Evolutionary conservation across 2,329 filamentous ascomycete genomes (phyloP), one percentile per base, ranked within the genome.

Genomic region (Plenodomus lindquistii): DNA sequence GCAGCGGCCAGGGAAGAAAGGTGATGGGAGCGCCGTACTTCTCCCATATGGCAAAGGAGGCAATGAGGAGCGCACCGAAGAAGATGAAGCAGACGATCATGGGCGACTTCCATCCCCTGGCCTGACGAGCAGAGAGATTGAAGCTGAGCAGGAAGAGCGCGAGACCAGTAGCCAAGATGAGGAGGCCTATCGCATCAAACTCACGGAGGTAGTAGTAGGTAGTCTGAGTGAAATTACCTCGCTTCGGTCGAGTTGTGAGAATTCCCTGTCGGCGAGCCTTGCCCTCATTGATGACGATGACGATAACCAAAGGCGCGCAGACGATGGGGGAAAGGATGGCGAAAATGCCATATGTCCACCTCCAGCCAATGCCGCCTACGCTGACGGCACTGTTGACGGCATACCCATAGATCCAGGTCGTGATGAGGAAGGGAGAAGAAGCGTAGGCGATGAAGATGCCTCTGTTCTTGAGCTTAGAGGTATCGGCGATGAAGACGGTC

Each of bases 141-240:
- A 91, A 85, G 2, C 87, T 83, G 9, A 91, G 79, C 15, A 91
- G 75, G 65, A 91, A 84, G 15, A 89, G 72, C 0, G 81, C 76
- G 46, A 88, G 79, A 5, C 85, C 87, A 1, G 74, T 75, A 2
- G 81, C 78, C 40, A 88, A 76, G 5, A 89, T 73, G 17, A 88
- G 46, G 17, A 87, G 73, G 13, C 87, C 86, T 4, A 84, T 41
- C 1, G 83, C 65, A 63, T 90, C 87, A 51, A 89, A 86, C 57
- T 88, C 83, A 48, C 80, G 75, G 18, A 77, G 58, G 67, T 87
- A 87, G 65, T 83, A 73, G 29, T 72, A 58, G 36, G 83, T 46
- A 1, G 76, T 79, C 62, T 84, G 73, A 8, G 55, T 20, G 0
- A 72, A 40, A 1, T 75, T 79, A 22, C 84, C 75, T 4, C 76